phyloP scores from a whole-genome alignment of 1,139 yeast genomes.

The Suhomyces choctaworum region DNA sequence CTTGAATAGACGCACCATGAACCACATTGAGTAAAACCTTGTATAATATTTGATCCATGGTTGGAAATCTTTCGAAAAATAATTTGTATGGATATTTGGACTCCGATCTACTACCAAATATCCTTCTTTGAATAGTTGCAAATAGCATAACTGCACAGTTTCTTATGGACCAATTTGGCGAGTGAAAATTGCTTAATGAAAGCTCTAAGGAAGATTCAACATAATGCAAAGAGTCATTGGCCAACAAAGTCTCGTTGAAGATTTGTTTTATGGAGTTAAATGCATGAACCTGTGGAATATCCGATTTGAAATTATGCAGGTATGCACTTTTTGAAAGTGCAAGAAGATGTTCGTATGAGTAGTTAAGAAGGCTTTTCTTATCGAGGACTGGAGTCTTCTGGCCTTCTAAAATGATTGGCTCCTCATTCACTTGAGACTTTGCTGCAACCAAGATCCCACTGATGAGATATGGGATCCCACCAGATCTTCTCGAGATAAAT shows the following conservation, averaged over 20 bases:
- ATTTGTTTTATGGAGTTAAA: conserved; percentile 78
- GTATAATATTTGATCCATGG: conserved; percentile 50
- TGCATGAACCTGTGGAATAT: conserved; percentile 91
- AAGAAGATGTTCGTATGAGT: conserved; percentile 51
- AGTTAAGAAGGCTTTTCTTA: conserved; percentile 1
- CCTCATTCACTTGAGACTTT: not conserved
- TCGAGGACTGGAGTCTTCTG: not conserved
- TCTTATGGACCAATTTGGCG: conserved; percentile 78
- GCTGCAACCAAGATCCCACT: conserved; percentile 66
- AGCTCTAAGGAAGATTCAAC: conserved; percentile 60
- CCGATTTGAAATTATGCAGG: conserved; percentile 54
- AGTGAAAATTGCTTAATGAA: conserved; percentile 61
- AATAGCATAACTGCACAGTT: conserved; percentile 94
- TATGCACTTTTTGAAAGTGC: conserved; percentile 54
- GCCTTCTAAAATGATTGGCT: too few relatives aligned
- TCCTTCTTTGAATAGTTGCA: conserved; percentile 73
- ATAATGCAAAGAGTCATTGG: conserved; percentile 51
- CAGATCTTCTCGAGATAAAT: conserved; percentile 82
- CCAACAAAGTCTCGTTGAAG: conserved; percentile 65
- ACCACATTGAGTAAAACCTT: conserved; percentile 36
- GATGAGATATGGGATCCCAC: conserved; percentile 80
- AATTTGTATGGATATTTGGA: conserved; percentile 23
- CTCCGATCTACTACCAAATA: conserved; percentile 64
- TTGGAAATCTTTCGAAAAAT: conserved; percentile 65
- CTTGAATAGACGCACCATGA: conserved; percentile 18